Evolutionary conservation across 352 stramenopile species (phyloP).

Genomic region (Phytophthora sansomeana): DNA sequence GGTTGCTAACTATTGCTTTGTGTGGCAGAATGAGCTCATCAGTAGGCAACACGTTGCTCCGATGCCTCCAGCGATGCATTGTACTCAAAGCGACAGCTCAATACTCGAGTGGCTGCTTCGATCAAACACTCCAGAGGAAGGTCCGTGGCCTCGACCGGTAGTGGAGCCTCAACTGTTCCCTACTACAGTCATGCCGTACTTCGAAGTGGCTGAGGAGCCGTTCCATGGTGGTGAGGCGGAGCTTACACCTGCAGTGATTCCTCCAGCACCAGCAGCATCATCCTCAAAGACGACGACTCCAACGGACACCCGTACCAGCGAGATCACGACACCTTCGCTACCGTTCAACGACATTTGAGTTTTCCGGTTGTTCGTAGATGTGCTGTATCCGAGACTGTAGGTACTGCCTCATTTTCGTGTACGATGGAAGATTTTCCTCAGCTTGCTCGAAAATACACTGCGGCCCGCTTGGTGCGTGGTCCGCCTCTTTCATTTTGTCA

Average conservation of each 20-base stretch:
- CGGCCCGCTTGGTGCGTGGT: slow-evolving; percentile 16
- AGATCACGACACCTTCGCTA: slow-evolving; percentile 31
- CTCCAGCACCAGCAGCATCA: not conserved
- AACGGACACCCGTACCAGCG: slow-evolving; percentile 30
- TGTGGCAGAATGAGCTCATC: slow-evolving; percentile 55
- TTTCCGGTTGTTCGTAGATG: slow-evolving; percentile 5
- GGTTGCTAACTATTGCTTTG: slow-evolving; percentile 2
- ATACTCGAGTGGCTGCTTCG: slow-evolving; percentile 76
- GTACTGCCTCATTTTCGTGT: slow-evolving; percentile 37
- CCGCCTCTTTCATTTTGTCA: slow-evolving; percentile 33
- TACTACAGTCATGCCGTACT: slow-evolving; percentile 52
- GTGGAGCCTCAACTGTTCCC: slow-evolving; percentile 23
- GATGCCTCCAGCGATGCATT: slow-evolving; percentile 26
- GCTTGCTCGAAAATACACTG: slow-evolving; percentile 44
- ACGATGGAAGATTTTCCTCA: slow-evolving; percentile 5
- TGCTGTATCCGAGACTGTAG: slow-evolving; percentile 32
- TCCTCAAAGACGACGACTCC: slow-evolving; percentile 18
- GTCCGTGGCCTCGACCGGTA: slow-evolving; percentile 25
- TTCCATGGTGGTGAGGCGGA: slow-evolving; percentile 38
- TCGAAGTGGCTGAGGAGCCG: slow-evolving; percentile 57
- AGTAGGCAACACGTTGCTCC: slow-evolving; percentile 50
- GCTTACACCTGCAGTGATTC: slow-evolving; percentile 53
- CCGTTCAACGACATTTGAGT: slow-evolving; percentile 44
- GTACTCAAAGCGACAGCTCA: slow-evolving; percentile 35
- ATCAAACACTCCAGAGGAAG: slow-evolving; percentile 57